Percentiles rank a stretch among this genome's conserved stretches.
Evolutionary conservation across 805 yeast species (phyloP).

Genomic region (Metschnikowia chrysomelidarum): DNA sequence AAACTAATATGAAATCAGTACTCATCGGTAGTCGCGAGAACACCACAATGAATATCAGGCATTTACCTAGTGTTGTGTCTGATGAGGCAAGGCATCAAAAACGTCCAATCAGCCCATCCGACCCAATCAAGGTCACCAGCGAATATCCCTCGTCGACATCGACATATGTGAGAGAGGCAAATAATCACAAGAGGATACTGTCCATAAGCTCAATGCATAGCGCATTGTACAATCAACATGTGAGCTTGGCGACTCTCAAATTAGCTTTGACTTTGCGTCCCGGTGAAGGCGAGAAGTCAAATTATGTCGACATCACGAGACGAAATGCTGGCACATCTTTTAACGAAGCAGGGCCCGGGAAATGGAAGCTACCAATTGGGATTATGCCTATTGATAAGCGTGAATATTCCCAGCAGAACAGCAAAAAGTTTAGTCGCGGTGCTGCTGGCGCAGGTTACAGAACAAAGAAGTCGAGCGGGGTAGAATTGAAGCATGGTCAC

Average conservation of each 20-base stretch:
- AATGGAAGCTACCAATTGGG: conserved; percentile 54
- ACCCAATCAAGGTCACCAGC: no score
- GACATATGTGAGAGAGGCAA: no score
- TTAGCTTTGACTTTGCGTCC: conserved; percentile 36
- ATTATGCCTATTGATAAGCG: conserved; percentile 46
- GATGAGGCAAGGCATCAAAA: no score
- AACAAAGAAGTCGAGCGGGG: conserved; percentile 41
- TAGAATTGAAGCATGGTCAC: conserved; percentile 61
- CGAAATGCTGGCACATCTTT: conserved; percentile 48
- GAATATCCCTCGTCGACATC: no score
- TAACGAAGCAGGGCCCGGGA: conserved; percentile 45
- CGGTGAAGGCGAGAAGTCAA: conserved; percentile 51
- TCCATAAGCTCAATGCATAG: conserved; percentile 39
- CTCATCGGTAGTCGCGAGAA: no score
- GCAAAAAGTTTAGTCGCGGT: conserved; percentile 18
- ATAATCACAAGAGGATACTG: conserved; percentile 17
- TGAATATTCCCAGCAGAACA: conserved; percentile 19
- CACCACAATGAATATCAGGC: no score
- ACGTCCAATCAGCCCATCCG: no score
- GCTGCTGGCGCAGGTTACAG: conserved; percentile 9
- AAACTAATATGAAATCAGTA: no score
- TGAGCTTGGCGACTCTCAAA: conserved; percentile 38
- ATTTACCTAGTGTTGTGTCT: no score
- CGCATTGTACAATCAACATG: conserved; percentile 32
- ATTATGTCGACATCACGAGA: conserved; percentile 47